These are phyloP conservation scores for Sanguinoderma infundibulare DNA, from an alignment of 1,284 basidiomycete genomes.

Conservation along the genomic window DNA sequence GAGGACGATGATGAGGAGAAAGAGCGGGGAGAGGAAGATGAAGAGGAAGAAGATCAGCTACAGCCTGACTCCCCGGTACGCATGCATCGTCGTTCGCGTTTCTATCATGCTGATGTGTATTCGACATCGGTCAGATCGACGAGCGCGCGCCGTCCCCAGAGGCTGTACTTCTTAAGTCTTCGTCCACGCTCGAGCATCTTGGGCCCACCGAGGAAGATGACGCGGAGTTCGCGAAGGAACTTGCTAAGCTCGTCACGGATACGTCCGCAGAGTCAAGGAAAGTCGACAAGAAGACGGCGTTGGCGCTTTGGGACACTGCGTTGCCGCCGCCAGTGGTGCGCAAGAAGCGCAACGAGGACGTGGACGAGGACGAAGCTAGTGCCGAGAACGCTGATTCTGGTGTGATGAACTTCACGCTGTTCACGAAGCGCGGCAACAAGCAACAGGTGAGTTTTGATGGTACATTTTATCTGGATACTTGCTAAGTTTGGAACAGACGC, in stretches of 20 bases:
- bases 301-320: conserved; percentile 87
- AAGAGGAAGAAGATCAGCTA: conserved; percentile 57
- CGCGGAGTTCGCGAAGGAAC: conserved; percentile 92
- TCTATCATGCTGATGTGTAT: not conserved
- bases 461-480: not conserved
- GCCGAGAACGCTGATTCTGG: conserved; percentile 33
- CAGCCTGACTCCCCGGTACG: conserved; percentile 58
- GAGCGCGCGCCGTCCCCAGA: conserved; percentile 81
- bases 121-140: conserved; percentile 47
- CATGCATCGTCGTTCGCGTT: not conserved
- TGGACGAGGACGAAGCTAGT: conserved; percentile 50
- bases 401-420: conserved; percentile 92
- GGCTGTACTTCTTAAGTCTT: conserved; percentile 68
- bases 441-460: conserved; percentile 66
- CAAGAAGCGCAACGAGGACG: conserved; percentile 62
- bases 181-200: conserved; percentile 59
- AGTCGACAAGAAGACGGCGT: conserved; percentile 82
- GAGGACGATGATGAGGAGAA: conserved; percentile 52
- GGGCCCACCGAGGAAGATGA: conserved; percentile 88
- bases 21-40: conserved; percentile 56
- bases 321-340: conserved; percentile 68
- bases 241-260: conserved; percentile 94
- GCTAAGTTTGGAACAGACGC: conserved; percentile 53
- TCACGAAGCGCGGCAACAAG: conserved; percentile 94
- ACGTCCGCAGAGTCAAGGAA: conserved; percentile 82